Evolutionary conservation across 2,329 filamentous ascomycete species (phyloP), one percentile per base, ranked within the genome.

Genomic region (Fusarium xylarioides): DNA sequence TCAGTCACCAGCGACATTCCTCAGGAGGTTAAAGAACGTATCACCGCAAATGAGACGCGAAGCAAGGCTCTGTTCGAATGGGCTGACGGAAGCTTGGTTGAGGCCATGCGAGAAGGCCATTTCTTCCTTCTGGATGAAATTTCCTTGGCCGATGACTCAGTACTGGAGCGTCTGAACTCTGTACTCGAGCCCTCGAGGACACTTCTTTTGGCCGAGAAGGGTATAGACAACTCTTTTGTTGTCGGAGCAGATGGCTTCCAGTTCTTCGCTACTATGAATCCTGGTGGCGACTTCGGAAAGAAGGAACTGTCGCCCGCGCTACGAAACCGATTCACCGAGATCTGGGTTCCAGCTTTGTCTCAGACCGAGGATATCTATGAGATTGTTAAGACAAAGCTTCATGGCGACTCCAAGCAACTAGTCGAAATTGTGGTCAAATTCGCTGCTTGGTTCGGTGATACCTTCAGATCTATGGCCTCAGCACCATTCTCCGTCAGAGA

Each of bases 211-310:
- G 97, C 97, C 0, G 96, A 99, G 81, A 99, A 98, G 82, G 97
- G 96, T 0, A 90, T 93, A 4, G 88, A 93, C 10, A 91, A 97
- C 80, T 95, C 95, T 1, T 91, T 93, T 71, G 88, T 99, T 32
- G 88, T 89, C 43, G 96, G 93, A 11, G 82, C 87, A 16, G 86
- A 92, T 44, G 93, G 92, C 0, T 99, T 98, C 82, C 95, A 99
- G 78, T 98, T 99, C 82, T 90, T 99, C 67, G 95, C 96, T 7
- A 99, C 96, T 1, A 99, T 99, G 96, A 99, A 99, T 75, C 96
- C 96, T 14, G 97, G 97, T 56, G 96, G 97, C 50, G 96, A 99
- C 79, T 99, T 98, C 80, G 96, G 96, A 73, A 99, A 99, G 84
- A 94, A 95, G 76, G 96, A 99, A 81, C 88, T 99, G 18, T 99